phyloP scores from a whole-genome alignment of 1,139 yeast genomes.

The Geotrichum histeridarum region DNA sequence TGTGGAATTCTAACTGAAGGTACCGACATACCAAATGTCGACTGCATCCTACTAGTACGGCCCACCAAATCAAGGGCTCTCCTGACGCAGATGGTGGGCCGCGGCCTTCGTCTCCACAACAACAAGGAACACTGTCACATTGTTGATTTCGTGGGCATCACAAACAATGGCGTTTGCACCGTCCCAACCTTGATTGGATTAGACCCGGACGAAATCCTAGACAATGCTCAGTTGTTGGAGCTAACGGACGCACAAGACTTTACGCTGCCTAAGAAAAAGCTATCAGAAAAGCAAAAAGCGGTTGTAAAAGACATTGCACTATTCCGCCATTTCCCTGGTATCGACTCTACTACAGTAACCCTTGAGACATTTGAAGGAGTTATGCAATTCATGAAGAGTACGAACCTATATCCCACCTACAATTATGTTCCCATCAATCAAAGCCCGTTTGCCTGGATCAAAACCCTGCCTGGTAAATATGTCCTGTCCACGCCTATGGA shows the following conservation, averaged over 20 bases:
- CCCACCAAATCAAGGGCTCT: conserved; percentile 75
- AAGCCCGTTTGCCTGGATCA: conserved; percentile 5
- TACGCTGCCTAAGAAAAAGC: not conserved
- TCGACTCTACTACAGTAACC: conserved; percentile 17
- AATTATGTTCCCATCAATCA: conserved; percentile 1
- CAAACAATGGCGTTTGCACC: conserved; percentile 55
- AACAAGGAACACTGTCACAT: conserved; percentile 67
- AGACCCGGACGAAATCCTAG: conserved; percentile 33
- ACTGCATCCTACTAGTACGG: conserved; percentile 69
- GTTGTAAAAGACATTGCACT: conserved; percentile 2
- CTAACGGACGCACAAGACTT: not conserved
- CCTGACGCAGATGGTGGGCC: conserved; percentile 83
- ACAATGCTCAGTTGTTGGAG: conserved; percentile 9
- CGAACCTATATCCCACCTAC: not conserved
- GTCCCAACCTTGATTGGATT: conserved; percentile 57
- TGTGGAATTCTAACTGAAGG: conserved; percentile 94
- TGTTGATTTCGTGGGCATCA: conserved; percentile 64
- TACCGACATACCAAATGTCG: conserved; percentile 88
- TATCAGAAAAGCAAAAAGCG: conserved; percentile 6
- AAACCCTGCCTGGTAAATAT: conserved; percentile 19
- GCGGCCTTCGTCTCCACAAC: conserved; percentile 67
- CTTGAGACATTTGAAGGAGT: conserved; percentile 23
- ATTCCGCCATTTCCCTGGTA: conserved; percentile 5
- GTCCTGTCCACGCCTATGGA: conserved; percentile 22
- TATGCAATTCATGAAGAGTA: conserved; percentile 19